A percentile compares a stretch with the other conserved stretches of the same genome.
phyloP scores from a whole-genome alignment of 805 yeast species.

The Saturnispora galanensis region DNA sequence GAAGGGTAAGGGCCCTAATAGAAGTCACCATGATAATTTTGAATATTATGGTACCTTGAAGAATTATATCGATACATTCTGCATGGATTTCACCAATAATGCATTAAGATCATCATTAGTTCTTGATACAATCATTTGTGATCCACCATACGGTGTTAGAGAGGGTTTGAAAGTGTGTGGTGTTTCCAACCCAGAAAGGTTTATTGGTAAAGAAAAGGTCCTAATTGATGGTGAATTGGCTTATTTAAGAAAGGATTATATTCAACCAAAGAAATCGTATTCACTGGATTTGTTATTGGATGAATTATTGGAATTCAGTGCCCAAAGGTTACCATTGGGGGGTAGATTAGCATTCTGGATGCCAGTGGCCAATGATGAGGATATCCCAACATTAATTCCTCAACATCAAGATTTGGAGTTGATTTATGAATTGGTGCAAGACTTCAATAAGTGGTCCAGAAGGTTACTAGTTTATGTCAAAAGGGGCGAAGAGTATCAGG shows the following conservation, averaged over 20 bases:
- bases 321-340: conserved; percentile 55
- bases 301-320: conserved; percentile 67
- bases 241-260: conserved; percentile 66
- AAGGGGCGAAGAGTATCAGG: conserved; percentile 40
- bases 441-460: conserved; percentile 89
- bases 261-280: conserved; percentile 89
- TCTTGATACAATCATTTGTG: conserved; percentile 81
- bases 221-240: conserved; percentile 77
- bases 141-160: conserved; percentile 96
- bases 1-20: conserved; percentile 45
- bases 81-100: conserved; percentile 93
- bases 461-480: conserved; percentile 73
- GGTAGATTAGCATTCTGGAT: conserved; percentile 94
- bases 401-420: conserved; percentile 65
- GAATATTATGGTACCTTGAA: conserved; percentile 53
- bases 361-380: conserved; percentile 91
- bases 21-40: conserved; percentile 48
- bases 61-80: conserved; percentile 61
- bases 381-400: conserved; percentile 52
- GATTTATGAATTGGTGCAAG: conserved; percentile 70
- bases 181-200: conserved; percentile 48
- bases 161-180: conserved; percentile 94
- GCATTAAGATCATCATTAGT: conserved; percentile 54
- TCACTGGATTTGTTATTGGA: conserved; percentile 66
- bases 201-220: conserved; percentile 61